A percentile compares a stretch with the other conserved stretches of the same genome.
phyloP scores from a whole-genome alignment of 2,329 filamentous ascomycete genomes.

The Colletotrichum shisoi region DNA sequence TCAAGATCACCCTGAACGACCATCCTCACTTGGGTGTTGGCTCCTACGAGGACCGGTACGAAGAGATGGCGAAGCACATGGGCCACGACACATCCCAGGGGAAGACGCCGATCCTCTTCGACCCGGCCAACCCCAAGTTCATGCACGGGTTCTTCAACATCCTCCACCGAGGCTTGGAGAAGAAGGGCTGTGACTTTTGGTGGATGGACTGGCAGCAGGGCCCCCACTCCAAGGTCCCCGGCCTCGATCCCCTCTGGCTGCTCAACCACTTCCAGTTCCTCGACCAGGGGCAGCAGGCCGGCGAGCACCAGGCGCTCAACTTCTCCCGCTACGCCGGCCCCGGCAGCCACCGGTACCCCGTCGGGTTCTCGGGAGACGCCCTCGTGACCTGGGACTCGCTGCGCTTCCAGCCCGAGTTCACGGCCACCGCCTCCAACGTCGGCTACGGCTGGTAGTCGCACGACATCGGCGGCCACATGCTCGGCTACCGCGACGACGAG shows the following conservation, averaged over 20 bases:
- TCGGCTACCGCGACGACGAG: constrained; percentile 65
- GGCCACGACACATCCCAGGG: too few species aligned
- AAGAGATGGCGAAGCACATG: too few species aligned
- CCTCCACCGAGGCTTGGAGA: constrained; percentile 63
- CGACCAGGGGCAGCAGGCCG: constrained; percentile 56
- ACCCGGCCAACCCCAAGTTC: too few species aligned
- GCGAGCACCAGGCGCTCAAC: constrained; percentile 56
- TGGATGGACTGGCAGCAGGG: constrained; percentile 76
- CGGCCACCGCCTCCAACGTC: constrained; percentile 70
- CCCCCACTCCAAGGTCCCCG: constrained; percentile 60
- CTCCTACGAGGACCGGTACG: too few species aligned
- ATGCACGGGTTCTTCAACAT: constrained; percentile 52
- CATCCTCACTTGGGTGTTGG: too few species aligned
- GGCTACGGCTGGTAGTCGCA: constrained; percentile 75
- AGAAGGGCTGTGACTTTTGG: constrained; percentile 68
- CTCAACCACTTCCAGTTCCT: constrained; percentile 71
- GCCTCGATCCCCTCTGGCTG: constrained; percentile 70
- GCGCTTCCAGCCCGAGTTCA: constrained; percentile 72
- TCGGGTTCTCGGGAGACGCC: constrained; percentile 71
- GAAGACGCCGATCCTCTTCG: too few species aligned
- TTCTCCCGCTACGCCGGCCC: constrained; percentile 70
- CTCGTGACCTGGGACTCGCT: constrained; percentile 67
- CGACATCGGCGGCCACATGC: constrained; percentile 71
- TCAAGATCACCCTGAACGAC: too few species aligned
- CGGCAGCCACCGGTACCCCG: constrained; percentile 69